Conservation (phyloP, 192 early-diverging fungal species). For the Backusella circina region DNA sequence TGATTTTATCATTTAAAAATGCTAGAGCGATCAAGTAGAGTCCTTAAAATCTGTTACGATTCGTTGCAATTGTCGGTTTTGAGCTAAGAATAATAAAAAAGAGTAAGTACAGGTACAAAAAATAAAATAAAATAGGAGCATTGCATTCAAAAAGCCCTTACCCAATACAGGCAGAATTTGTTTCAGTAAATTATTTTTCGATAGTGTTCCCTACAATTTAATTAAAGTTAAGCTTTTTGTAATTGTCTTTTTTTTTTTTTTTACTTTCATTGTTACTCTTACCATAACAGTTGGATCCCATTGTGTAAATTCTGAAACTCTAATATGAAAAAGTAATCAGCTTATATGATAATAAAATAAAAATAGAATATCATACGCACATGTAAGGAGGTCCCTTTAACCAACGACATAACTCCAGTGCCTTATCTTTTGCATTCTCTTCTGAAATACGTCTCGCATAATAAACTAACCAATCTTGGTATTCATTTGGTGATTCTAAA, state of each 20-base stretch:
- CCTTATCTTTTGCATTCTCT: slow-evolving; percentile 54
- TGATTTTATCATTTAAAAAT: not conserved
- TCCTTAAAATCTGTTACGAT: slow-evolving; percentile 53
- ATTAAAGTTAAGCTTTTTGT: not conserved
- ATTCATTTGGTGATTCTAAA: slow-evolving; percentile 56
- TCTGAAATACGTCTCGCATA: slow-evolving; percentile 69
- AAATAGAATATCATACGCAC: slow-evolving; percentile 26
- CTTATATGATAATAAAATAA: not conserved
- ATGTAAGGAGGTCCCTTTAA: slow-evolving; percentile 53
- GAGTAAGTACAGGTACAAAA: not conserved
- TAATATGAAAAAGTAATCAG: slow-evolving; percentile 6
- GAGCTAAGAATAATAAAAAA: slow-evolving; percentile 23
- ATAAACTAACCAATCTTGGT: slow-evolving; percentile 49
- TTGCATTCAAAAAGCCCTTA: slow-evolving; percentile 5
- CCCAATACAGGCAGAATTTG: slow-evolving; percentile 68
- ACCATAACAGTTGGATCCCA: slow-evolving; percentile 25
- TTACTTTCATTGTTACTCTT: not conserved
- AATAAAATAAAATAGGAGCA: not conserved
- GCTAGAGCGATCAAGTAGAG: not conserved
- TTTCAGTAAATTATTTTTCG: slow-evolving; percentile 63
- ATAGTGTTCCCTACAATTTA: slow-evolving; percentile 37
- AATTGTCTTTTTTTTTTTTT: not conserved
- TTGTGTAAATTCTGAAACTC: slow-evolving; percentile 14
- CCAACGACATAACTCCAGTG: slow-evolving; percentile 66
- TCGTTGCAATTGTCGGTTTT: slow-evolving; percentile 62